Evolutionary conservation across 805 yeast genomes (phyloP).

Genomic region (Myxozyma melibiosi): DNA sequence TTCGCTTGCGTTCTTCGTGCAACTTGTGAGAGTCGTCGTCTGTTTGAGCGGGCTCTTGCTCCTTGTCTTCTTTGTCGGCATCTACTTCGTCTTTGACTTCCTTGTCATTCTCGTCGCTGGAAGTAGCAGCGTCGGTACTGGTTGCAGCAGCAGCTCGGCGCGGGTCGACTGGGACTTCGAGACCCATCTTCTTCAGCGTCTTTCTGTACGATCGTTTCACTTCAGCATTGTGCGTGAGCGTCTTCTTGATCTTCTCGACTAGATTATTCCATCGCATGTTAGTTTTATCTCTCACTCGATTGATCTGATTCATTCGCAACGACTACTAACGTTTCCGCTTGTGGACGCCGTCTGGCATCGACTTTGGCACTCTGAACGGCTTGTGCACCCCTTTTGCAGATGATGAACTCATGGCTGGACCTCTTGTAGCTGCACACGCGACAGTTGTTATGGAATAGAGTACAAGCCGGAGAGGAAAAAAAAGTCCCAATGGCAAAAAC

Average conservation of each 20-base stretch:
- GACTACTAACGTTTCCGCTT: conserved; percentile 25
- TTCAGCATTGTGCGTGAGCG: conserved; percentile 21
- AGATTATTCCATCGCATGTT: background rate
- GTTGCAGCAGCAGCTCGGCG: background rate
- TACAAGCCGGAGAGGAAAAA: too few species aligned
- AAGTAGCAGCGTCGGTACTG: background rate
- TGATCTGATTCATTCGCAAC: background rate
- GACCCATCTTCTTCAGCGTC: conserved; percentile 26
- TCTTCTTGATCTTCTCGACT: conserved; percentile 29
- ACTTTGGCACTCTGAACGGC: conserved; percentile 19
- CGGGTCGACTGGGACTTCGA: conserved; percentile 4
- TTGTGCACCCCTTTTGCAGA: background rate
- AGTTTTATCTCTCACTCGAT: background rate
- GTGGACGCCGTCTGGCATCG: conserved; percentile 33
- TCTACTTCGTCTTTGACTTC: background rate
- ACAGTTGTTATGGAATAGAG: too few species aligned
- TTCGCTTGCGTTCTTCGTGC: conserved; percentile 3
- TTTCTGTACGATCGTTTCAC: conserved; percentile 26
- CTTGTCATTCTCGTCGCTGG: background rate
- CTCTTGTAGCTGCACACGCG: too few species aligned
- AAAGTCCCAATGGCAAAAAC: too few species aligned
- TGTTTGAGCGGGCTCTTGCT: background rate
- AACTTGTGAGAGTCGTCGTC: background rate
- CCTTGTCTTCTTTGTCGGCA: background rate
- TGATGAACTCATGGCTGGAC: background rate